Percentiles rank a stretch among this genome's conserved stretches.
phyloP scores from a whole-genome alignment of 2,329 filamentous ascomycete genomes.

The Penicillium digitatum region DNA sequence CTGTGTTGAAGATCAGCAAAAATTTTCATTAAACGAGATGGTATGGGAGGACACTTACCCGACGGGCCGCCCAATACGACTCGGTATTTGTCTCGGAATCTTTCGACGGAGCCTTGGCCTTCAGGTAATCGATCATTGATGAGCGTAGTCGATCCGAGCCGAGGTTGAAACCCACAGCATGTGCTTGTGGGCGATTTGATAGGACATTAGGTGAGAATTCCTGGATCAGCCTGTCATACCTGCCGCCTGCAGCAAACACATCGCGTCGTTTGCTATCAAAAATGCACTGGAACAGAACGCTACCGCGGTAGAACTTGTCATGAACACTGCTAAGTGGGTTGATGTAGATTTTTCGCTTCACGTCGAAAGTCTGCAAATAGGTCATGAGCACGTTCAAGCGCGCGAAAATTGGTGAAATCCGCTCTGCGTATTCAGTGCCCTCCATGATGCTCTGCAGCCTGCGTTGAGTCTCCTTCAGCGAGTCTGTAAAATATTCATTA shows the following conservation, averaged over 20 bases:
- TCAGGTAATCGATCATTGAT: conserved; percentile 53
- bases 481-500: conserved; percentile 55
- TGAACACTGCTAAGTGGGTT: conserved; percentile 83
- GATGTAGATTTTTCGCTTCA: conserved; percentile 75
- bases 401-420: conserved; percentile 58
- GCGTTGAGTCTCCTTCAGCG: conserved; percentile 68
- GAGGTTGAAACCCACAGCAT: conserved; percentile 88
- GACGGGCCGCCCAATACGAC: conserved; percentile 58
- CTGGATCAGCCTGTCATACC: conserved; percentile 85
- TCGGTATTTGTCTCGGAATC: conserved; percentile 62
- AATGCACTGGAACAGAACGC: conserved; percentile 84
- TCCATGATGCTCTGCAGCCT: conserved; percentile 56
- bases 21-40: neutral
- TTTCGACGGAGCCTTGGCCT: conserved; percentile 59
- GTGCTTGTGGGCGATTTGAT: conserved; percentile 60
- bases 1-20: conserved; percentile 36
- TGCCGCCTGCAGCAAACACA: conserved; percentile 87
- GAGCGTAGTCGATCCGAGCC: conserved; percentile 78
- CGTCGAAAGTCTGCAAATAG: conserved; percentile 70
- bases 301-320: conserved; percentile 82
- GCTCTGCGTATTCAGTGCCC: conserved; percentile 51
- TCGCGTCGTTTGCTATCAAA: conserved; percentile 77
- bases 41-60: conserved; percentile 48
- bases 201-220: conserved; percentile 71
- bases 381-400: conserved; percentile 75